Evolutionary conservation across 352 stramenopile genomes (phyloP), one percentile per base, ranked within the genome.

Genomic region (Globisporangium lucens): DNA sequence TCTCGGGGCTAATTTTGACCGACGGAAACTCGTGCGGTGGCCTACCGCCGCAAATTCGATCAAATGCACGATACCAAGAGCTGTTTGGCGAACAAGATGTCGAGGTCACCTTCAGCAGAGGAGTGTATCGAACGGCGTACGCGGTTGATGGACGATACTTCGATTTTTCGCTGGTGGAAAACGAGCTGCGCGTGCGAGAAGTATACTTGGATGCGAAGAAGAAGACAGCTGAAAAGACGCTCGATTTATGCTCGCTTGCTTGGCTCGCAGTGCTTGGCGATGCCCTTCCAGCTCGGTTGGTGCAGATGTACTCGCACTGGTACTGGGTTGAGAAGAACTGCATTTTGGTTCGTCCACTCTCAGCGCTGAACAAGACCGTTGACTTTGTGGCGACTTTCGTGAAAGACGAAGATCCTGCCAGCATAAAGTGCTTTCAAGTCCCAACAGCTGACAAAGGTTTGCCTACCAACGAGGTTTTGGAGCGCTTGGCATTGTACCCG

Each of bases 11-110:
- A 3, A 68, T 90, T 4, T 49, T 86, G 6, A 72, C 71, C 0
- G 72, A 89, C 59, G 82, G 79, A 0, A 67, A 71, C n/a, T 61
- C 69, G 17, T 74, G 76, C n/a, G 70, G 71, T 29, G 73, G 76
- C 13, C 59, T 90, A 1, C 78, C 82, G 38, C 7, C 15, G 0
- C 36, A 61, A 0, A 84, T 90, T 63, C 74, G 75, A 12, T 0
- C 63, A 0, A 62, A 83, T 20, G 4, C 72, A 27, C 57, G 58
- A 13, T 90, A 86, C 53, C 47, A 55, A 13, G 59, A 63, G 27
- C 47, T 89, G 2, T 90, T 90, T 63, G 67, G 75, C 4, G 55
- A 63, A 0, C 59, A 67, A 33, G 79, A 90, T 24, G 87, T 89
- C 59, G 78, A 87, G 70, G 79, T 89, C 0, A 75, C 65, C 9